These are phyloP conservation scores for Lodderomyces margitis DNA, from an alignment of 1,139 yeast species.

Conservation along the genomic window DNA sequence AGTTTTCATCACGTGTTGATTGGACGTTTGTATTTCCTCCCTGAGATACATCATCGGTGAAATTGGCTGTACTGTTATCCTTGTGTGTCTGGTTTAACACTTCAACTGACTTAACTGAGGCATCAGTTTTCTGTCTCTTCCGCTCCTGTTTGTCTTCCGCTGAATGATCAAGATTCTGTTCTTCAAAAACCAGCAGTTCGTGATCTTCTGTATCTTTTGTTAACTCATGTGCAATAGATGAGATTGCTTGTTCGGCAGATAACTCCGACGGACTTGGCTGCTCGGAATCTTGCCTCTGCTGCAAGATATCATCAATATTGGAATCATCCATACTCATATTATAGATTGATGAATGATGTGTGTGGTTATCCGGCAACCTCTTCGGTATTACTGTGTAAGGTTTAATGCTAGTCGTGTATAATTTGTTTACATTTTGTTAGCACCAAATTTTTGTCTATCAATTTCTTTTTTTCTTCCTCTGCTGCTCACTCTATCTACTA, in stretches of 20 bases:
- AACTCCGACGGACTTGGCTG: not conserved
- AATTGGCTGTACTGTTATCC: not conserved
- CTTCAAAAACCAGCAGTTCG: not conserved
- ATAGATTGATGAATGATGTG: not conserved
- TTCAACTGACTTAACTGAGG: not conserved
- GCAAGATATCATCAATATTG: constrained; percentile 4
- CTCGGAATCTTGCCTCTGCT: constrained; percentile 2
- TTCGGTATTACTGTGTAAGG: no score
- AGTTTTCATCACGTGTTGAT: not conserved
- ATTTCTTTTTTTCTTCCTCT: not conserved
- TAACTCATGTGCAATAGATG: constrained; percentile 5
- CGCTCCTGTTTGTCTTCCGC: not conserved
- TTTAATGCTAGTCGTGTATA: not conserved
- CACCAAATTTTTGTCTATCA: not conserved
- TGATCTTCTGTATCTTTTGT: constrained; percentile 1
- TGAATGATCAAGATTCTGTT: not conserved
- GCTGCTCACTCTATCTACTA: no score
- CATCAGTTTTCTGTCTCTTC: constrained; percentile 1
- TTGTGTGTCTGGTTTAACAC: not conserved
- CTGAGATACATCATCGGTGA: not conserved
- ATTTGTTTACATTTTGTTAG: constrained; percentile 1
- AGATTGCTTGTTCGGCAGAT: constrained; percentile 4
- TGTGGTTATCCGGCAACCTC: no score
- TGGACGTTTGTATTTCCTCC: not conserved
- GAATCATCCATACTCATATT: constrained; percentile 2